These are phyloP conservation scores for Arachnomyces sp. DNA, from an alignment of 2,329 filamentous ascomycete species.

Conservation along the genomic window DNA sequence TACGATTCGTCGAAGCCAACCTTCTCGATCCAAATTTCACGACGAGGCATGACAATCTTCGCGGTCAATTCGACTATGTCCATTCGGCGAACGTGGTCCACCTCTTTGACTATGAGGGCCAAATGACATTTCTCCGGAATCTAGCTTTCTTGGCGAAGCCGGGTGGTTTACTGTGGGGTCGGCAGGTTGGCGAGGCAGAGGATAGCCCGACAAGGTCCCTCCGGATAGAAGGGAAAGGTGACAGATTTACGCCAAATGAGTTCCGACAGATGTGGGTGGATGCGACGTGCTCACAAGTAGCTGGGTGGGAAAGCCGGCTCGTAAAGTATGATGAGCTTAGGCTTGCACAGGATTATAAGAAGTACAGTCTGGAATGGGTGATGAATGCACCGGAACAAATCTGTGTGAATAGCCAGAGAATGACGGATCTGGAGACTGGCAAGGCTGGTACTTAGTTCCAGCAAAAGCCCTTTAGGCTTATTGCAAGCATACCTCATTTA, in stretches of 20 bases:
- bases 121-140: not conserved
- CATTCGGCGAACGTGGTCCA: not conserved
- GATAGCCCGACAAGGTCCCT: not conserved
- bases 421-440: no score
- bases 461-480: no score
- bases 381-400: not conserved
- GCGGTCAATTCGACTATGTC: not conserved
- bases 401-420: no score
- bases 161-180: not conserved
- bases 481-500: no score
- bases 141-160: not conserved
- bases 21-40: not conserved
- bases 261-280: not conserved
- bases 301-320: not conserved
- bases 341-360: not conserved
- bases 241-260: not conserved
- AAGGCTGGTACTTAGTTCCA: no score
- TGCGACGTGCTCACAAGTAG: not conserved
- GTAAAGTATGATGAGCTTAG: not conserved
- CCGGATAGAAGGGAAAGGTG: not conserved
- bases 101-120: not conserved
- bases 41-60: not conserved
- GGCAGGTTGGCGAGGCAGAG: not conserved
- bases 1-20: not conserved
- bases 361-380: not conserved